Percentiles rank a stretch among this genome's conserved stretches.
These are phyloP conservation scores for Fusarium paranaense DNA, from an alignment of 2,329 filamentous ascomycete species.

Conservation along the genomic window DNA sequence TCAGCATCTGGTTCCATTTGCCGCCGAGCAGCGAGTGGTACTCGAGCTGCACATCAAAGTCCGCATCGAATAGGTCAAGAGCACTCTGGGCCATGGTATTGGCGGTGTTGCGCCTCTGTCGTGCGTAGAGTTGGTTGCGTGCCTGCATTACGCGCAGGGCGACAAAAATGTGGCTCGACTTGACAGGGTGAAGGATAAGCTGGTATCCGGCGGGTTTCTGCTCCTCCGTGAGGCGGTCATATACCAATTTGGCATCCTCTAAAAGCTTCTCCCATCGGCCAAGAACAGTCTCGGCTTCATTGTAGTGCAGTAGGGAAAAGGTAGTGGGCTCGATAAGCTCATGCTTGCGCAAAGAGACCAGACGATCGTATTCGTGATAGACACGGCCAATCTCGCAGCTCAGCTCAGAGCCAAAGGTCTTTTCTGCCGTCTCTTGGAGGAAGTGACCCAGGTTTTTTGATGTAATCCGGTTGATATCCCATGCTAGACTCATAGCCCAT, in stretches of 20 bases:
- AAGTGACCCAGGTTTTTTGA: constrained; percentile 54
- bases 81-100: constrained; percentile 61
- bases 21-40: constrained; percentile 63
- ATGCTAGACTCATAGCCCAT: constrained; percentile 68
- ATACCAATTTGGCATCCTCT: constrained; percentile 54
- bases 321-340: constrained; percentile 67
- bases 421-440: constrained; percentile 58
- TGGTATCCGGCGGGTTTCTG: constrained; percentile 67
- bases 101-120: constrained; percentile 65
- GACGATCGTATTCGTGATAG: constrained; percentile 61
- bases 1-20: constrained; percentile 69
- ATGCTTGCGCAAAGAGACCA: constrained; percentile 64
- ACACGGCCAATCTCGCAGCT: constrained; percentile 59
- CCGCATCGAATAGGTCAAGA: constrained; percentile 61
- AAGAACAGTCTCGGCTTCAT: constrained; percentile 65
- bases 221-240: constrained; percentile 52
- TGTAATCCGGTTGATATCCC: constrained; percentile 62
- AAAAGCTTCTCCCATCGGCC: constrained; percentile 60
- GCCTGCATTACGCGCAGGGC: constrained; percentile 56
- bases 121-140: constrained; percentile 63
- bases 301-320: constrained; percentile 68
- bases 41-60: constrained; percentile 60
- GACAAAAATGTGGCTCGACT: constrained; percentile 63
- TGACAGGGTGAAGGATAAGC: constrained; percentile 68
- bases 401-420: constrained; percentile 60